Conservation (phyloP, 768 basidiomycete species). For the Termitomyces sp. region DNA sequence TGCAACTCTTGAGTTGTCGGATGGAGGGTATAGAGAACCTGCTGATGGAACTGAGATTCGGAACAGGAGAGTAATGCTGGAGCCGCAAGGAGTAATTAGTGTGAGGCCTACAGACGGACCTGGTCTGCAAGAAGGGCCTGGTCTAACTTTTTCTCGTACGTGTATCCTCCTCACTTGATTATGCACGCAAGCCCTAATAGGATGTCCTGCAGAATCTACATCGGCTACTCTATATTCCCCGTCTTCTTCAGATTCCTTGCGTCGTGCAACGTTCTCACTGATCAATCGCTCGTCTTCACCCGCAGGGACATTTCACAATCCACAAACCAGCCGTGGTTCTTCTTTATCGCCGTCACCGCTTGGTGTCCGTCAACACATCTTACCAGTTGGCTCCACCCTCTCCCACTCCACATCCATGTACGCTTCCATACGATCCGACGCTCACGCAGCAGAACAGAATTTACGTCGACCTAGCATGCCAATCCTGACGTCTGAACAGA, state of each 20-base stretch:
- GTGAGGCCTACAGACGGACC: not conserved
- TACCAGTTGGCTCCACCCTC: slow-evolving; percentile 12
- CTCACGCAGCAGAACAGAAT: slow-evolving; percentile 9
- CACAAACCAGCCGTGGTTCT: slow-evolving; percentile 17
- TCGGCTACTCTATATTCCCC: slow-evolving; percentile 26
- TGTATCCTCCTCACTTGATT: not conserved
- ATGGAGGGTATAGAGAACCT: slow-evolving; percentile 4
- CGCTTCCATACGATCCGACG: slow-evolving; percentile 12
- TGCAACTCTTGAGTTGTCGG: slow-evolving; percentile 3
- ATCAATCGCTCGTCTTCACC: slow-evolving; percentile 22
- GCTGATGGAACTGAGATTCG: slow-evolving; percentile 6
- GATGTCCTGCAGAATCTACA: slow-evolving; percentile 8
- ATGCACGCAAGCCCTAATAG: not conserved
- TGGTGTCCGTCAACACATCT: slow-evolving; percentile 3
- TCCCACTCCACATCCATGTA: slow-evolving; percentile 28
- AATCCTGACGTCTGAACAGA: slow-evolving; percentile 15
- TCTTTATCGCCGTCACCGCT: slow-evolving; percentile 15
- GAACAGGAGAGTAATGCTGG: slow-evolving; percentile 22
- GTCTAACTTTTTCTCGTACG: not conserved
- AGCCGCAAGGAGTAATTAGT: slow-evolving; percentile 29
- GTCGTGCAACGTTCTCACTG: slow-evolving; percentile 23
- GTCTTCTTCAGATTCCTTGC: slow-evolving; percentile 32
- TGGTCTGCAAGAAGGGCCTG: not conserved
- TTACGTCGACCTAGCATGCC: slow-evolving; percentile 28
- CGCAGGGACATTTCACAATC: slow-evolving; percentile 17